Evolutionary conservation across 2,329 filamentous ascomycete species (phyloP).

Genomic region (Exophiala oligosperma): DNA sequence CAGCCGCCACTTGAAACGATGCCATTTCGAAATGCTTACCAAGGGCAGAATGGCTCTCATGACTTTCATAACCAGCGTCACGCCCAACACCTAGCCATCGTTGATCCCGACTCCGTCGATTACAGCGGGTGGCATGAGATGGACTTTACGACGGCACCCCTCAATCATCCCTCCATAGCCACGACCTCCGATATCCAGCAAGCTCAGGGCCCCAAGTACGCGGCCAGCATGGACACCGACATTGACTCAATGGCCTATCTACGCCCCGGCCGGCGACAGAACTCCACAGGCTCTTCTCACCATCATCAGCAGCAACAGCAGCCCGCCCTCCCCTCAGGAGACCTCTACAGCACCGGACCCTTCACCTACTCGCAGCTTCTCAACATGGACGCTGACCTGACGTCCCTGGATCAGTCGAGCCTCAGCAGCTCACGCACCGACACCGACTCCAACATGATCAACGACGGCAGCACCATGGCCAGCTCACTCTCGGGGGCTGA

Average conservation of each 20-base stretch:
- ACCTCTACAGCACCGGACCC: slow-evolving; percentile 20
- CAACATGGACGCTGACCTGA: slow-evolving; percentile 26
- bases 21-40: slow-evolving; percentile 20
- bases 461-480: slow-evolving; percentile 16
- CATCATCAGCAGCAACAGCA: not conserved
- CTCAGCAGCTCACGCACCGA: slow-evolving; percentile 24
- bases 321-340: slow-evolving; percentile 21
- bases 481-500: slow-evolving; percentile 17
- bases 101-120: slow-evolving; percentile 25
- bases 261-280: slow-evolving; percentile 16
- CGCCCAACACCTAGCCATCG: slow-evolving; percentile 22
- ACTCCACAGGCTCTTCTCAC: slow-evolving; percentile 14
- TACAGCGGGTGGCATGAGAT: slow-evolving; percentile 28
- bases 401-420: slow-evolving; percentile 26
- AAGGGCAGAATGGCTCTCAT: slow-evolving; percentile 21
- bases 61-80: slow-evolving; percentile 24
- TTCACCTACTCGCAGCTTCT: slow-evolving; percentile 26
- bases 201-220: slow-evolving; percentile 19
- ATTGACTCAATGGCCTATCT: slow-evolving; percentile 19
- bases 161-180: slow-evolving; percentile 12
- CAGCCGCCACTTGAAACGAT: slow-evolving; percentile 12
- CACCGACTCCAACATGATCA: slow-evolving; percentile 23
- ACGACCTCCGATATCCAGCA: slow-evolving; percentile 4
- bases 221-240: slow-evolving; percentile 24
- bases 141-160: slow-evolving; percentile 24